Evolutionary conservation across 2,329 filamentous ascomycete genomes (phyloP), one percentile per base, ranked within the genome.

Genomic region (Diaporthe sp.): DNA sequence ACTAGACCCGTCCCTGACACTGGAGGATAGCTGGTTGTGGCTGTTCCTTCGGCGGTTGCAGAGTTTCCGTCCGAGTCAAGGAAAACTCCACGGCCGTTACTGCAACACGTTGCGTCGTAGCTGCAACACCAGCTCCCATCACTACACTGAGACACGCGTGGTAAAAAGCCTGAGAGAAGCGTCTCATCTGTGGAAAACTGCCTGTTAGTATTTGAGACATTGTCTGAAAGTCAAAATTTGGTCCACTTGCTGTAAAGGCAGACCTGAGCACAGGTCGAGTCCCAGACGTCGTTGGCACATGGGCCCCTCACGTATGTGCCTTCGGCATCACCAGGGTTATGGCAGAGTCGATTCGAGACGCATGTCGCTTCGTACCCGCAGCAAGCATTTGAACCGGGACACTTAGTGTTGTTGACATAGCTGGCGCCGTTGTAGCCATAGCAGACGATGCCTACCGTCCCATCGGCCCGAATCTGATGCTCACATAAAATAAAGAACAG

Each of bases 241-340:
- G 28, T 22, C 10, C 7, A 53, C 49, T 71, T 71, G n/a, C 67
- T 71, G 67, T 42, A 71, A 4, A 57, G 17, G 53, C 67, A 71
- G 46, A 71, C 53, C 67, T 71, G 67, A 57, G 67, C 67, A 31
- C 67, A 71, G 19, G 34, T 71, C 34, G 37, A 37, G 31, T 71
- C 67, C 67, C 49, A 71, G 15, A 39, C 12, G 12, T 71, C 44
- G n/a, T 53, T 57, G 53, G 67, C 67, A 31, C 67, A 71, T 19
- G 67, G 67, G 3, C 46, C 67, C 34, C 46, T 42, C 25, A 71
- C 49, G 34, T 34, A 71, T 28, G 49, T 57, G 22, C 49, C 67
- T n/a, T 39, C 49, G 31, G 53, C 34, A 34, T 58, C 49, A 31
- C 49, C 49, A 44, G 49, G 61, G 17, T 67, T 67, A 42, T 67